Conservation (phyloP, 257 asterid species). For the Solanum neorickii region DNA sequence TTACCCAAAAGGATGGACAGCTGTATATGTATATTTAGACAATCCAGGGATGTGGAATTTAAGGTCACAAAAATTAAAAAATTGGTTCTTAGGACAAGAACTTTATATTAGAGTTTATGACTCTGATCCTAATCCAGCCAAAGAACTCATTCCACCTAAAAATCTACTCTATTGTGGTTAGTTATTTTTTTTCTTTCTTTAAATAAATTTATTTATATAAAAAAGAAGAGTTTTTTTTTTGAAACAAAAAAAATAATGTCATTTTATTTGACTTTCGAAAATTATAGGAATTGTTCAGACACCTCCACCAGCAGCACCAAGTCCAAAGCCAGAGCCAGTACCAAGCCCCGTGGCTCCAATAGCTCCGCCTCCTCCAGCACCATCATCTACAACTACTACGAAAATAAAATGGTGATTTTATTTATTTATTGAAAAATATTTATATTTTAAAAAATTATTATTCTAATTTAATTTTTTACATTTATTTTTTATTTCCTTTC, state of each 20-base stretch:
- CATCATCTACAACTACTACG: not conserved
- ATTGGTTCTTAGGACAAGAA: conserved; percentile 67
- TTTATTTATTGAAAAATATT: not conserved
- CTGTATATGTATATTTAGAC: conserved; percentile 52
- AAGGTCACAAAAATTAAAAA: conserved; percentile 45
- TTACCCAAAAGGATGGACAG: conserved; percentile 60
- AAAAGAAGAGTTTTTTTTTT: too few relatives aligned
- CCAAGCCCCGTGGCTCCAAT: conserved; percentile 10
- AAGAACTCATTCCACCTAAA: conserved; percentile 36
- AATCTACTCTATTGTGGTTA: conserved; percentile 58
- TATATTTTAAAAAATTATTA: not conserved
- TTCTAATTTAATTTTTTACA: not conserved
- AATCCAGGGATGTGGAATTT: conserved; percentile 91
- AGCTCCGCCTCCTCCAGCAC: not conserved
- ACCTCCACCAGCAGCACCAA: conserved; percentile 15
- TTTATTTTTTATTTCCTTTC: not conserved
- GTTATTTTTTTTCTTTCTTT: not conserved
- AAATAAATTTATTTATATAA: not conserved
- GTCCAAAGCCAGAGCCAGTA: conserved; percentile 1
- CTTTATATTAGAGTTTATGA: conserved; percentile 64
- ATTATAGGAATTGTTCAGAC: conserved; percentile 23
- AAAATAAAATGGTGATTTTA: not conserved
- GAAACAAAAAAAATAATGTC: not conserved
- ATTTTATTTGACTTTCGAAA: not conserved
- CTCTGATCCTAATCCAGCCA: conserved; percentile 41